Conservation (phyloP, 176 grass and related monocot genomes). For the Typha latifolia region DNA sequence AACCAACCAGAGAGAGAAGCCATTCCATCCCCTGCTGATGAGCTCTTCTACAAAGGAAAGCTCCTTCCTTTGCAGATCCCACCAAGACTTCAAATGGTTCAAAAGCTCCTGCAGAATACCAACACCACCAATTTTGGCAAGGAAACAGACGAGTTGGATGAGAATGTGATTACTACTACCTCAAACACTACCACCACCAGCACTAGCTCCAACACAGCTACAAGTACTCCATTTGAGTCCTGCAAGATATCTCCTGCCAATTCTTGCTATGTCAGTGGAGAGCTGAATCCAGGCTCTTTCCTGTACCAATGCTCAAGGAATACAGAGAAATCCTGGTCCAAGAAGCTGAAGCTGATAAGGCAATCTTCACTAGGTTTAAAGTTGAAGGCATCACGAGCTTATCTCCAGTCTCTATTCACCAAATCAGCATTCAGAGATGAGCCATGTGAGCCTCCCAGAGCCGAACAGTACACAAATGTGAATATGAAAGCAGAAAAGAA, state of each 20-base stretch:
- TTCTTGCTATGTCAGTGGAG: neutral
- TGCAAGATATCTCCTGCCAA: too few relatives aligned
- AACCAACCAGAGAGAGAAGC: constrained; percentile 8
- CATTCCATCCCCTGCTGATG: constrained; percentile 58
- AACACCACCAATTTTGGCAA: neutral
- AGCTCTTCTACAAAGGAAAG: constrained; percentile 96
- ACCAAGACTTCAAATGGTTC: constrained; percentile 65
- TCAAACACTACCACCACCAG: neutral
- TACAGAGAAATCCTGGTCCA: constrained; percentile 55
- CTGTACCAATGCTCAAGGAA: neutral
- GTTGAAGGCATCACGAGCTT: constrained; percentile 65
- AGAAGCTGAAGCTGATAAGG: constrained; percentile 55
- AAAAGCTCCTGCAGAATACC: constrained; percentile 41
- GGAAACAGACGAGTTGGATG: neutral
- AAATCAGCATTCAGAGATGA: neutral
- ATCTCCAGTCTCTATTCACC: constrained; percentile 64
- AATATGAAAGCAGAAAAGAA: neutral
- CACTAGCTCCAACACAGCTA: neutral
- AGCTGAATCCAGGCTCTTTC: neutral
- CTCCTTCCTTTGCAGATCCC: constrained; percentile 74
- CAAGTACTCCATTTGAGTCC: too few relatives aligned
- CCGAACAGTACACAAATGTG: neutral
- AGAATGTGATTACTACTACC: neutral
- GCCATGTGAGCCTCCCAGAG: neutral
- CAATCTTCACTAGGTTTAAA: constrained; percentile 21